phyloP scores from a whole-genome alignment of 192 early-diverging fungal species.

The Coemansia sp. region DNA sequence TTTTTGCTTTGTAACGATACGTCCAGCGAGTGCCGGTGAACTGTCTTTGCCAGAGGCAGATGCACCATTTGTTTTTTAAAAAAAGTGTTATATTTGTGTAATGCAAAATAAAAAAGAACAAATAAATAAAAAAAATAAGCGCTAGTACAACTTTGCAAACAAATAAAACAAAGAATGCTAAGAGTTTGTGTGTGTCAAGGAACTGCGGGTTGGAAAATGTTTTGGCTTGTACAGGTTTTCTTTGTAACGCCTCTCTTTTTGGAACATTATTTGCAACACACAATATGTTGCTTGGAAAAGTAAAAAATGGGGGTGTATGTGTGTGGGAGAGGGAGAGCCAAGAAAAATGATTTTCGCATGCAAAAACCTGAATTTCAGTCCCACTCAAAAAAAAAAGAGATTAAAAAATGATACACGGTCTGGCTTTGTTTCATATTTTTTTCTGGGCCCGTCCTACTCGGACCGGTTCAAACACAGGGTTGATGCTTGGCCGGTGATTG shows the following conservation, averaged over 20 bases:
- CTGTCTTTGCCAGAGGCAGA: constrained; percentile 24
- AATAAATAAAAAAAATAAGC: neutral
- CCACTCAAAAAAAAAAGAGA: too few species aligned
- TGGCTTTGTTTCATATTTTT: neutral
- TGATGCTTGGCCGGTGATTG: too few species aligned
- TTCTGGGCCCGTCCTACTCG: neutral
- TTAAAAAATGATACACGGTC: too few species aligned
- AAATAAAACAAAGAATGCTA: neutral
- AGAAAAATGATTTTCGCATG: neutral
- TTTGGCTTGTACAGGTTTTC: neutral
- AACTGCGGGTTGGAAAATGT: neutral
- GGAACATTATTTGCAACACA: too few species aligned
- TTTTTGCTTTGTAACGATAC: constrained; percentile 9
- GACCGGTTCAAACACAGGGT: neutral
- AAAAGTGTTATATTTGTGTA: neutral
- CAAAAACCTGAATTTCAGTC: neutral
- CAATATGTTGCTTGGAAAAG: neutral
- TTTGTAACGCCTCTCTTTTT: neutral
- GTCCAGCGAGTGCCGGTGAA: constrained; percentile 31
- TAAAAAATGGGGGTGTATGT: neutral
- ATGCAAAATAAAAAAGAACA: constrained; percentile 9
- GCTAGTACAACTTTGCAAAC: neutral
- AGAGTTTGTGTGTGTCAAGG: neutral
- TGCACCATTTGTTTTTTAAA: constrained; percentile 22
- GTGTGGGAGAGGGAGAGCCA: neutral